Evolutionary conservation across 495 filamentous ascomycete species (phyloP), one percentile per base, ranked within the genome.

Genomic region (Entonaema liquescens): DNA sequence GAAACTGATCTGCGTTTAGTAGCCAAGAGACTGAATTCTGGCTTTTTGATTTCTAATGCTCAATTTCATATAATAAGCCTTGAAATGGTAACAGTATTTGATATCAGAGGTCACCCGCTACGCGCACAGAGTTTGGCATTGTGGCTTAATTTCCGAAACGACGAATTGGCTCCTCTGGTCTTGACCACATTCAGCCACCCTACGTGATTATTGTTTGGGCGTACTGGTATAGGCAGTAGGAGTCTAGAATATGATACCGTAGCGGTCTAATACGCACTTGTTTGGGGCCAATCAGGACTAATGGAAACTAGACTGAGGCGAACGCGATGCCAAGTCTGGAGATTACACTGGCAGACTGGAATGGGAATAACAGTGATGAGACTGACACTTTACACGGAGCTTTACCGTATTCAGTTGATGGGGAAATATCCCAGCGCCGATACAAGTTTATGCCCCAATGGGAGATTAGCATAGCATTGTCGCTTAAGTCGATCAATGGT

Each of bases 311-410:
- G 52, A 29, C 49, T 26, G 0, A 29, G 25, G 28, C 28, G 53
- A 73, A 69, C 23, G 36, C 31, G 29, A 59, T 62, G 70, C 65
- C 70, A 66, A 73, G 65, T 57, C 28, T 68, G 52, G 47, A 65
- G 65, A 42, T 57, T 58, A 28, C 47, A 59, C n/a, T n/a, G n/a
- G n/a, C n/a, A n/a, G n/a, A n/a, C 35, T 29, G 3, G 25, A 53
- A 57, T 38, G 25, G 44, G 60, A 56, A 44, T 19, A 23, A 38
- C 8, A 52, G 31, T 40, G 29, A 70, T 44, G 67, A 65, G 61
- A 59, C 36, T 64, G 49, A 36, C 28, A 63, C 44, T 57, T 44
- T 5, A 17, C 28, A 68, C 55, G 61, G 65, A 61, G 57, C 31
- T 13, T 60, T 52, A 17, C 9, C 55, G 40, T 67, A 44, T 60